phyloP scores from a whole-genome alignment of 2,329 filamentous ascomycete genomes.

The Cadophora sp. region DNA sequence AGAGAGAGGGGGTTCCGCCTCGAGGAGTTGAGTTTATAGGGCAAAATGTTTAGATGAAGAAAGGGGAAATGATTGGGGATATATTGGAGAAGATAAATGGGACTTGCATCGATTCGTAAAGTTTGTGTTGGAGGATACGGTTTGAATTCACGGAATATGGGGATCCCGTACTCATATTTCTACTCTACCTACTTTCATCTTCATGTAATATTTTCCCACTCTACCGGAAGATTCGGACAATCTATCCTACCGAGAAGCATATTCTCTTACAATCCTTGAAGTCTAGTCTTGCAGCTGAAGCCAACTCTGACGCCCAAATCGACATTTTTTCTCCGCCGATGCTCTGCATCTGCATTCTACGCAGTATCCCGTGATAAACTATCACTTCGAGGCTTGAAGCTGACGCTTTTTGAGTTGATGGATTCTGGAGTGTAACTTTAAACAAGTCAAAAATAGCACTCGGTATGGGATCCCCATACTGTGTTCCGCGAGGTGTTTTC shows the following conservation, averaged over 20 bases:
- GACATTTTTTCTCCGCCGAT: neutral
- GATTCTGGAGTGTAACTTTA: neutral
- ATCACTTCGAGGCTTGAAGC: constrained; percentile 2
- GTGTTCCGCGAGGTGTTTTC: neutral
- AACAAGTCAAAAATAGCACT: neutral
- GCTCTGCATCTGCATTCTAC: neutral
- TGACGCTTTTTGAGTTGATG: neutral
- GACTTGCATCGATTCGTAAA: neutral
- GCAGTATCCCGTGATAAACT: neutral
- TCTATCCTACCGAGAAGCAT: neutral
- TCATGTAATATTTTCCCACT: neutral
- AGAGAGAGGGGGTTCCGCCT: neutral
- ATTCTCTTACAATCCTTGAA: neutral
- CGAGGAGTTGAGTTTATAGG: neutral
- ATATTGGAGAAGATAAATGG: neutral
- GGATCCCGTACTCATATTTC: neutral
- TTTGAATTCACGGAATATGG: neutral
- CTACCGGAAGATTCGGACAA: neutral
- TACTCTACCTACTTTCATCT: neutral
- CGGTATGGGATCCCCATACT: neutral
- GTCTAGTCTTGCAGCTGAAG: neutral
- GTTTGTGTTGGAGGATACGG: neutral
- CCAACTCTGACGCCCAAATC: neutral
- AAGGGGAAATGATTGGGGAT: neutral
- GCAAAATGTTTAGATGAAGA: neutral